A percentile compares a stretch with the other conserved stretches of the same genome.
Evolutionary conservation across 495 filamentous ascomycete genomes (phyloP).

Genomic region (Penicillium samsonianum): DNA sequence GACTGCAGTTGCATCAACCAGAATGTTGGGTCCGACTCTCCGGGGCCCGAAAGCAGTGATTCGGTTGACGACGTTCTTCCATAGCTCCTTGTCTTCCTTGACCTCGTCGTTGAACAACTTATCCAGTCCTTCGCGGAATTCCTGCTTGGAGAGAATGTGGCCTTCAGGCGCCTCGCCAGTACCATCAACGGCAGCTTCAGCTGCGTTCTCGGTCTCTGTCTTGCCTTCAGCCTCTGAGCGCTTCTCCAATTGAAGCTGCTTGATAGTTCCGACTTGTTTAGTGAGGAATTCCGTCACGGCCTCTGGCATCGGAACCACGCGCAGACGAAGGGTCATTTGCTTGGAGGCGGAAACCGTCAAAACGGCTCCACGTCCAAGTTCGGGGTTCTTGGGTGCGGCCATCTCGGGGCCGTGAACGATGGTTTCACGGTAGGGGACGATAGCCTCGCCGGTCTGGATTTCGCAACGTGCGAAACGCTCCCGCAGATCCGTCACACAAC

Average conservation of each 20-base stretch:
- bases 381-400: conserved; percentile 82
- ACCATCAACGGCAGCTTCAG: conserved; percentile 35
- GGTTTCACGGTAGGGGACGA: conserved; percentile 93
- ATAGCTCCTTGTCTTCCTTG: conserved; percentile 67
- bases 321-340: conserved; percentile 74
- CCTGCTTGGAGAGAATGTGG: conserved; percentile 63
- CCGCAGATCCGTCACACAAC: conserved; percentile 89
- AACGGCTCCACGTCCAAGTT: conserved; percentile 83
- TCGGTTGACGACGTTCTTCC: conserved; percentile 74
- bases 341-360: conserved; percentile 76
- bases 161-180: conserved; percentile 53
- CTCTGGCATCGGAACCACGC: conserved; percentile 76
- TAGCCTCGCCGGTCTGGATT: conserved; percentile 89
- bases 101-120: conserved; percentile 61
- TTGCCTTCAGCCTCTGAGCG: conserved; percentile 47
- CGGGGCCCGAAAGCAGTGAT: conserved; percentile 89
- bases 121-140: conserved; percentile 73
- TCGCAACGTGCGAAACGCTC: conserved; percentile 95
- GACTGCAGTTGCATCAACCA: conserved; percentile 79
- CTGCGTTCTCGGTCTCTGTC: conserved; percentile 37
- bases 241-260: conserved; percentile 71
- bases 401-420: conserved; percentile 87
- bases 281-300: conserved; percentile 82
- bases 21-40: conserved; percentile 81
- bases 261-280: conserved; percentile 77